Evolutionary conservation across 345 rosid species (phyloP).

Genomic region (Excoecaria cochinchinensis): DNA sequence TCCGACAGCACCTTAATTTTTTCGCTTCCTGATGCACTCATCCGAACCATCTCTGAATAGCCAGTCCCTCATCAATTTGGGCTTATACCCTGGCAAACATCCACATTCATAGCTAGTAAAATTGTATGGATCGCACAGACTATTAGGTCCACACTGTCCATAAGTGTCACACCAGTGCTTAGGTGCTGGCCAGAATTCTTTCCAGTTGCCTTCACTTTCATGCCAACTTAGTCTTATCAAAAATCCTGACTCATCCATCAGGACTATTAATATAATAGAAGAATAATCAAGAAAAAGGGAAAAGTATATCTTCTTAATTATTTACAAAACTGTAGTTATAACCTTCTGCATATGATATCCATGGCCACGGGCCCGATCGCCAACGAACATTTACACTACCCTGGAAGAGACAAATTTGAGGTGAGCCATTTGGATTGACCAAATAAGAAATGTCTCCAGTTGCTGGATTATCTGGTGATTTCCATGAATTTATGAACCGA

Average conservation of each 20-base stretch:
- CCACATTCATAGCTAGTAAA: conserved; percentile 15
- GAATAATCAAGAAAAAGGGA: background rate
- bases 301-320: background rate
- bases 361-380: conserved; percentile 17
- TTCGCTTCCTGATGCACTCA: conserved; percentile 19
- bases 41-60: conserved; percentile 1
- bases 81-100: conserved; percentile 23
- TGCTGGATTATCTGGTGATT: conserved; percentile 22
- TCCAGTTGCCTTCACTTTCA: background rate
- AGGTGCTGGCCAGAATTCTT: background rate
- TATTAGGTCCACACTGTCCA: conserved; percentile 17
- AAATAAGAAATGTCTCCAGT: background rate
- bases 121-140: conserved; percentile 1
- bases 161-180: background rate
- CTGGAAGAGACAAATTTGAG: background rate
- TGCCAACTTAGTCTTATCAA: conserved; percentile 5
- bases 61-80: background rate
- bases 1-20: no score
- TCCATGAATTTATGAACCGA: conserved; percentile 23
- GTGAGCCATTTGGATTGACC: conserved; percentile 3
- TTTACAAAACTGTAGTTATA: background rate
- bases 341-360: background rate
- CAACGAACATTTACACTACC: background rate
- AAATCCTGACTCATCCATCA: conserved; percentile 4
- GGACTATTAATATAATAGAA: background rate